Evolutionary conservation across 352 stramenopile species (phyloP).

Genomic region (Phytophthora ohioensis): DNA sequence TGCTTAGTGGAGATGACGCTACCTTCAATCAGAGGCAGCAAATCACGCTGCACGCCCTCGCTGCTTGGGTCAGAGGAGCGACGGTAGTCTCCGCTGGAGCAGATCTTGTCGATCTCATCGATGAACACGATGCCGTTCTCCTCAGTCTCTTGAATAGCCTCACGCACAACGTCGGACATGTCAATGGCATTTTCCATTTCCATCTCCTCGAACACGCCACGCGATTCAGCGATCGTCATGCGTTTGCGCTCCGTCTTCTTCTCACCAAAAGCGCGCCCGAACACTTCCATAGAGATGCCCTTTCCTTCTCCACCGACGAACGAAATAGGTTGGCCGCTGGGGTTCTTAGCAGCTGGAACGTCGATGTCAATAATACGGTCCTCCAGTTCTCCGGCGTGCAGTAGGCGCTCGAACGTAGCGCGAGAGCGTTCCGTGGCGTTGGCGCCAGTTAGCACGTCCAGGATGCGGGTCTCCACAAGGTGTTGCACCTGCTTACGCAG

Average conservation of each 20-base stretch:
- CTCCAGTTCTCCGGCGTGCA: constrained; percentile 85
- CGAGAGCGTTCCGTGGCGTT: constrained; percentile 84
- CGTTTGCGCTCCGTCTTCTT: constrained; percentile 93
- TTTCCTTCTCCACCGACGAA: constrained; percentile 77
- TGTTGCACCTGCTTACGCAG: constrained; percentile 93
- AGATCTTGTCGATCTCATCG: constrained; percentile 99
- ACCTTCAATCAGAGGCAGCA: constrained; percentile 99
- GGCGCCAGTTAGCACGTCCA: constrained; percentile 94
- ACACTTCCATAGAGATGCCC: constrained; percentile 76
- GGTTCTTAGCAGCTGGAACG: constrained; percentile 67
- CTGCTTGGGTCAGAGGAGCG: constrained; percentile 96
- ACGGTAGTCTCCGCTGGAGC: constrained; percentile 94
- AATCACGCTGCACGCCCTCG: constrained; percentile 98
- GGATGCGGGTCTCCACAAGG: constrained; percentile 95
- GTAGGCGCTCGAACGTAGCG: constrained; percentile 94
- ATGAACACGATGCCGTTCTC: constrained; percentile 99
- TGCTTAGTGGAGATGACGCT: constrained; percentile 98
- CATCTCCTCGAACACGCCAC: constrained; percentile 95
- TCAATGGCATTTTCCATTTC: constrained; percentile 96
- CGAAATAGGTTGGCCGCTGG: constrained; percentile 63
- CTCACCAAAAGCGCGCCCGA: constrained; percentile 76
- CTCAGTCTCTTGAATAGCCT: constrained; percentile 94
- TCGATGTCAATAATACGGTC: constrained; percentile 85
- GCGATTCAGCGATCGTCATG: constrained; percentile 95
- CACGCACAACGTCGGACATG: constrained; percentile 89